phyloP scores from a whole-genome alignment of 106 monocot genomes.

The Allium cepa region DNA sequence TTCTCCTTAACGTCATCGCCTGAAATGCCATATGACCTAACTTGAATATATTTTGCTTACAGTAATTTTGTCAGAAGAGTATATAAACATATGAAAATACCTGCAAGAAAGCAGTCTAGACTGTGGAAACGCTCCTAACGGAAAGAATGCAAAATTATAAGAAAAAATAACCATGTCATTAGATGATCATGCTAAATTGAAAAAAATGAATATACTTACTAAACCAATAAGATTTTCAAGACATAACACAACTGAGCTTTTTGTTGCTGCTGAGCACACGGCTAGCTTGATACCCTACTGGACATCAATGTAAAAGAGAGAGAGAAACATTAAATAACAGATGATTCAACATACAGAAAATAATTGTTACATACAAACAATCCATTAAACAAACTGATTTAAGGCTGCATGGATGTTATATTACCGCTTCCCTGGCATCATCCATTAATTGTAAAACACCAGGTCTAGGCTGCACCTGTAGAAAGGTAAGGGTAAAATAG shows the following conservation, averaged over 20 bases:
- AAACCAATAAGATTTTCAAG: conserved; percentile 89
- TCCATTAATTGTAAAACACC: conserved; percentile 92
- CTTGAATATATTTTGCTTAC: too few relatives aligned
- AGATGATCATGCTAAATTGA: background rate
- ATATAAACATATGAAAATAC: conserved; percentile 16
- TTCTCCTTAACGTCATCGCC: conserved; percentile 97
- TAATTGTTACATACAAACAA: too few relatives aligned
- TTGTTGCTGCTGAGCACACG: conserved; percentile 98
- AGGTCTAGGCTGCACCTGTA: conserved; percentile 81
- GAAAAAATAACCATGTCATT: background rate
- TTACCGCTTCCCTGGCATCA: conserved; percentile 95
- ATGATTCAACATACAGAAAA: too few relatives aligned
- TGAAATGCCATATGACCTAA: conserved; percentile 11
- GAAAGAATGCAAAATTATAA: background rate
- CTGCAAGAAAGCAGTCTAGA: conserved; percentile 98
- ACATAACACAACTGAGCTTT: conserved; percentile 87
- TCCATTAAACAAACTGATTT: too few relatives aligned
- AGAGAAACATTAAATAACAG: too few relatives aligned
- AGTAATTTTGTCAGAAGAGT: too few relatives aligned
- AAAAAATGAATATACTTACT: conserved; percentile 27
- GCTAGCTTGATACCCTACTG: conserved; percentile 80
- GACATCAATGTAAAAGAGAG: too few relatives aligned
- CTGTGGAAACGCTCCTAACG: conserved; percentile 75
- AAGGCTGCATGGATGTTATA: conserved; percentile 11
- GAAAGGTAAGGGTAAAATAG: conserved; percentile 2